These are phyloP conservation scores for Phytophthora crassamura DNA, from an alignment of 352 stramenopile species.

Conservation along the genomic window DNA sequence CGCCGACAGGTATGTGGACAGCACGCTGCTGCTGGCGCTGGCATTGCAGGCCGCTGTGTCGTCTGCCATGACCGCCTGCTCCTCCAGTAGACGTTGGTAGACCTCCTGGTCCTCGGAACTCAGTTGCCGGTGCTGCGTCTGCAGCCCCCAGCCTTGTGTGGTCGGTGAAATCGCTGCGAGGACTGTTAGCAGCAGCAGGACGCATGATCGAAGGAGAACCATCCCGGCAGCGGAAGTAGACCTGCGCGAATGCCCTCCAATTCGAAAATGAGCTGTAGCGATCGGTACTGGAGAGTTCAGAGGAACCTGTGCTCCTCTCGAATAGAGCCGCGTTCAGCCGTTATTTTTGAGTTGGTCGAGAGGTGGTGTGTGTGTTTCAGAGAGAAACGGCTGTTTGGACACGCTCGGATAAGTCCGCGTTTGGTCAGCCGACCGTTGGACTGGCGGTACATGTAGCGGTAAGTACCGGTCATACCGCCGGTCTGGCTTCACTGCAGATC, in stretches of 20 bases:
- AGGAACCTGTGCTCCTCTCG: slow-evolving; percentile 4
- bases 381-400: no score
- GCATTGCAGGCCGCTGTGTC: slow-evolving; percentile 48
- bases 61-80: slow-evolving; percentile 30
- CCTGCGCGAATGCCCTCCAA: slow-evolving; percentile 6
- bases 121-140: slow-evolving; percentile 22
- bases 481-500: no score
- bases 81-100: slow-evolving; percentile 29
- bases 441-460: no score
- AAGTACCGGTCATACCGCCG: no score
- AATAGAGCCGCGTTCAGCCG: slow-evolving; percentile 19
- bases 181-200: slow-evolving; percentile 19
- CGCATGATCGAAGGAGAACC: slow-evolving; percentile 1
- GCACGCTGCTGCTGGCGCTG: slow-evolving; percentile 46
- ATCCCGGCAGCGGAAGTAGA: background rate
- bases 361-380: no score
- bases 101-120: slow-evolving; percentile 25
- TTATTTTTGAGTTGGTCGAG: background rate
- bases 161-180: slow-evolving; percentile 6
- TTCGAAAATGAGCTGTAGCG: slow-evolving; percentile 28
- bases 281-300: no score
- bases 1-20: slow-evolving; percentile 51
- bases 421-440: no score
- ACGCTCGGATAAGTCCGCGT: slow-evolving; percentile 11
- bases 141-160: background rate